These are phyloP conservation scores for Kazachstania psychrophila DNA, from an alignment of 805 yeast species.

Conservation along the genomic window DNA sequence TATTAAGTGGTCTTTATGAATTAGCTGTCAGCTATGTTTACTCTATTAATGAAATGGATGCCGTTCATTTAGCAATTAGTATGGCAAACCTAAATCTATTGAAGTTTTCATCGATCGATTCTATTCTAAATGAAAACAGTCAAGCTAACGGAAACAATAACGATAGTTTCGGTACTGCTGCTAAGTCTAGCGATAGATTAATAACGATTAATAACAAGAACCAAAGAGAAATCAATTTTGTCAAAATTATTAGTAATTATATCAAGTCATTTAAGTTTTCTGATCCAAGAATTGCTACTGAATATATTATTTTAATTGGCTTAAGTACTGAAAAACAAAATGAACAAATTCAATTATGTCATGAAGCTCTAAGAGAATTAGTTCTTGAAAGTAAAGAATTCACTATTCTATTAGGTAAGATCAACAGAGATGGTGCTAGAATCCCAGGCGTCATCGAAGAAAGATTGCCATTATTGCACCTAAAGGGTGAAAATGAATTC, in stretches of 20 bases:
- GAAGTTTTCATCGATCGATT: constrained; percentile 7
- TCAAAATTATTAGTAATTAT: constrained; percentile 66
- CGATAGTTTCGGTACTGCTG: neutral
- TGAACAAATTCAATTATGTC: constrained; percentile 49
- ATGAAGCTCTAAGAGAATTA: constrained; percentile 73
- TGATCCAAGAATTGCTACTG: constrained; percentile 88
- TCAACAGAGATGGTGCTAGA: constrained; percentile 65
- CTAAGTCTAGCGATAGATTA: neutral
- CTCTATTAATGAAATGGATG: constrained; percentile 63
- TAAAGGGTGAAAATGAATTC: constrained; percentile 53
- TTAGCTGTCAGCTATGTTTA: constrained; percentile 54
- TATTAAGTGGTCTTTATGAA: constrained; percentile 74
- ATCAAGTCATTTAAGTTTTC: constrained; percentile 74
- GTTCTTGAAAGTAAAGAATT: constrained; percentile 83
- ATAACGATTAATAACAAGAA: constrained; percentile 21
- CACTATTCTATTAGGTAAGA: constrained; percentile 71
- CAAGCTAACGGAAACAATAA: constrained; percentile 14
- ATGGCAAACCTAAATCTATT: constrained; percentile 65
- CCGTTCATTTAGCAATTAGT: constrained; percentile 82
- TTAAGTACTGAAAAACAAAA: constrained; percentile 36
- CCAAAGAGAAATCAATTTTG: constrained; percentile 36
- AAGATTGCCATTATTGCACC: constrained; percentile 54
- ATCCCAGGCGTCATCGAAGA: constrained; percentile 77
- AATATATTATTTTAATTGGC: constrained; percentile 68
- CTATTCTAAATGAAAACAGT: constrained; percentile 6